Conservation (phyloP, 257 asterid species). For the Buddleja alternifolia region DNA sequence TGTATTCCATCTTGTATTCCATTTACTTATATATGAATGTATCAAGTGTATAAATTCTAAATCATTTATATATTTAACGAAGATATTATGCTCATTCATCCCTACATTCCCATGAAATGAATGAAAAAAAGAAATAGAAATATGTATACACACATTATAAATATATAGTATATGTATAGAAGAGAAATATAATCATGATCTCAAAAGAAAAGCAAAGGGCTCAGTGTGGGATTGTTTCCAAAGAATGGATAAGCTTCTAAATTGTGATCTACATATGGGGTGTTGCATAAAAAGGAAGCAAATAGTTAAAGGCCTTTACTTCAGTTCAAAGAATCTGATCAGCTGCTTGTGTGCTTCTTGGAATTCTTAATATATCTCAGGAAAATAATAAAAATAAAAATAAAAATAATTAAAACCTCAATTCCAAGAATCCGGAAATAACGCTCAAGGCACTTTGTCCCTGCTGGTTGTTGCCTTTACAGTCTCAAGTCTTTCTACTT, state of each 20-base stretch:
- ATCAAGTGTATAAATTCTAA: no score
- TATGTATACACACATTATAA: no score
- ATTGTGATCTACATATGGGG: slow-evolving; percentile 15
- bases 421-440: slow-evolving; percentile 38
- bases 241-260: slow-evolving; percentile 24
- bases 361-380: background rate
- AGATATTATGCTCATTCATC: no score
- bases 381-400: background rate
- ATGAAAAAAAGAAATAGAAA: no score
- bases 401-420: slow-evolving; percentile 9
- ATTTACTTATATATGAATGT: no score
- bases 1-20: no score
- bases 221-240: background rate
- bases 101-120: no score
- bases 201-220: no score
- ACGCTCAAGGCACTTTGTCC: slow-evolving; percentile 40
- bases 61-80: no score
- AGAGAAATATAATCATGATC: no score
- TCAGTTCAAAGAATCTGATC: slow-evolving; percentile 43
- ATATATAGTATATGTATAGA: no score
- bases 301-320: slow-evolving; percentile 26
- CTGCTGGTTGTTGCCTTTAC: slow-evolving; percentile 40
- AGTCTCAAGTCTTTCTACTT: slow-evolving; percentile 34
- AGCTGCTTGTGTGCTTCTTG: background rate
- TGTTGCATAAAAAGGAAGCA: slow-evolving; percentile 37